Conservation (phyloP, 2,329 filamentous ascomycete species). For the Colletotrichum musae region DNA sequence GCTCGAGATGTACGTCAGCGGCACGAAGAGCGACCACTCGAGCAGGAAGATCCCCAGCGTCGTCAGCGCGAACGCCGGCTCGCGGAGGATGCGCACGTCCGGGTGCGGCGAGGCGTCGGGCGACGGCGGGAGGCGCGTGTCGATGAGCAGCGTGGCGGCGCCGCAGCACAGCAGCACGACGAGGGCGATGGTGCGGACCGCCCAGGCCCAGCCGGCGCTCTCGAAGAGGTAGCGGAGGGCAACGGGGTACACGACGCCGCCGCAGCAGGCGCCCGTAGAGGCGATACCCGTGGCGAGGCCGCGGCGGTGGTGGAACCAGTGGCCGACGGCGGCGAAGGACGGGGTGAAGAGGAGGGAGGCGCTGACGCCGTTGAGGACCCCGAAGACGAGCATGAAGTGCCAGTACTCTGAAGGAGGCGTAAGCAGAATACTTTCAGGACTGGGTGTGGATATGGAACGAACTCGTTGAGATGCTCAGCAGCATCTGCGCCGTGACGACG, state of each 20-base stretch:
- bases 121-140: constrained; percentile 73
- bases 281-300: constrained; percentile 88
- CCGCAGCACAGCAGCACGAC: constrained; percentile 60
- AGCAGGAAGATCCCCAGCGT: constrained; percentile 78
- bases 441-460: constrained; percentile 42
- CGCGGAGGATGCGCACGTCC: constrained; percentile 75
- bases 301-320: constrained; percentile 83
- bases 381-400: constrained; percentile 88
- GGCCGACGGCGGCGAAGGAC: constrained; percentile 82
- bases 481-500: constrained; percentile 74
- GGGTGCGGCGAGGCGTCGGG: constrained; percentile 71
- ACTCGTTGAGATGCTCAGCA: constrained; percentile 80
- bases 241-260: constrained; percentile 76
- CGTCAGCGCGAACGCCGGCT: constrained; percentile 74
- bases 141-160: constrained; percentile 64
- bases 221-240: constrained; percentile 66
- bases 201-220: constrained; percentile 53
- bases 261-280: constrained; percentile 79
- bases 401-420: constrained; percentile 71
- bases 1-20: constrained; percentile 84
- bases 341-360: constrained; percentile 88
- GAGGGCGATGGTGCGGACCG: constrained; percentile 64
- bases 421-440: not conserved
- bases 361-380: constrained; percentile 80
- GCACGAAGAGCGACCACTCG: constrained; percentile 83